These are phyloP conservation scores for Podospora pseudoanserina DNA, from an alignment of 495 filamentous ascomycete genomes.

Conservation along the genomic window DNA sequence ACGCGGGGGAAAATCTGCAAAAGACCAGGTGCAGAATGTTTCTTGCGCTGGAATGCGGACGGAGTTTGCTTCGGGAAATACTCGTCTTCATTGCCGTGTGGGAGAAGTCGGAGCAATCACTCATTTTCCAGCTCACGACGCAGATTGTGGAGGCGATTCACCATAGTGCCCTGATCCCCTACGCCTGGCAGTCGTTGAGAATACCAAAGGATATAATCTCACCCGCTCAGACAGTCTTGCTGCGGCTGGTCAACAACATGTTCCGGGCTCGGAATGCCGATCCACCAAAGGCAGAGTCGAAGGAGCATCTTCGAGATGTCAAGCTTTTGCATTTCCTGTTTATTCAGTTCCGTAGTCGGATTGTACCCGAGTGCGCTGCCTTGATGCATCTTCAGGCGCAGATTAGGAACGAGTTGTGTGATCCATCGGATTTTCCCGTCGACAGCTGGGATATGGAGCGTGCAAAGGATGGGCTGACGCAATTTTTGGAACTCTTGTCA, in stretches of 20 bases:
- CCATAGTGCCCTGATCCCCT: slow-evolving; percentile 80
- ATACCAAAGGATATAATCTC: slow-evolving; percentile 95
- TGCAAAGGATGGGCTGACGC: slow-evolving; percentile 76
- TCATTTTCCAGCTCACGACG: slow-evolving; percentile 92
- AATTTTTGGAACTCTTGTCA: slow-evolving; percentile 92
- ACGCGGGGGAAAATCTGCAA: slow-evolving; percentile 69
- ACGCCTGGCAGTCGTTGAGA: slow-evolving; percentile 82
- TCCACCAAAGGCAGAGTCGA: slow-evolving; percentile 49
- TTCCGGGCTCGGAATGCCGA: slow-evolving; percentile 67
- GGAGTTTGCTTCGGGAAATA: slow-evolving; percentile 82
- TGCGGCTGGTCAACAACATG: slow-evolving; percentile 84
- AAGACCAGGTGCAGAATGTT: slow-evolving; percentile 83
- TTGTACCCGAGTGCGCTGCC: slow-evolving; percentile 89
- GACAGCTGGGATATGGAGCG: slow-evolving; percentile 97
- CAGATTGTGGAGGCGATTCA: slow-evolving; percentile 92
- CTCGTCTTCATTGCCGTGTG: slow-evolving; percentile 95
- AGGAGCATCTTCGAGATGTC: slow-evolving; percentile 45
- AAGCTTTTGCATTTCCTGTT: slow-evolving; percentile 83
- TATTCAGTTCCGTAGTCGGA: slow-evolving; percentile 83
- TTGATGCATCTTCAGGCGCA: slow-evolving; percentile 90
- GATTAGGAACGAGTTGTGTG: slow-evolving; percentile 54
- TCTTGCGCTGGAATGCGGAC: slow-evolving; percentile 77
- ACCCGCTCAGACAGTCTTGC: slow-evolving; percentile 85
- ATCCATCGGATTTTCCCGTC: slow-evolving; percentile 77
- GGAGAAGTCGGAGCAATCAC: slow-evolving; percentile 85